These are phyloP conservation scores for Paecilomyces fulvus DNA, from an alignment of 2,329 filamentous ascomycete genomes.

Conservation along the genomic window DNA sequence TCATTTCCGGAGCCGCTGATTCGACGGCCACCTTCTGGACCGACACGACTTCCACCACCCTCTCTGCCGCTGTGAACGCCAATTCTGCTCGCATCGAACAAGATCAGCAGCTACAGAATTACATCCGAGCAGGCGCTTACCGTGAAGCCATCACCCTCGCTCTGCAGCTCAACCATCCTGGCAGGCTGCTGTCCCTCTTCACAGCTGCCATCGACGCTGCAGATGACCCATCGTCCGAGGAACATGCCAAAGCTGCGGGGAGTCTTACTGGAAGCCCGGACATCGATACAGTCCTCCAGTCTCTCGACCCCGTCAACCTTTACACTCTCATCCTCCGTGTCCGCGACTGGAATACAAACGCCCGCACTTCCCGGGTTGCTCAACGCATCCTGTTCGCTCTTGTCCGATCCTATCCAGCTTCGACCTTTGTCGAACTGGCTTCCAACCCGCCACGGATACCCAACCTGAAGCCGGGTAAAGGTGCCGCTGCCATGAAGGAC, in stretches of 20 bases:
- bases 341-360: conserved; percentile 97
- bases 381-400: conserved; percentile 77
- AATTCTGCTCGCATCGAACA: conserved; percentile 79
- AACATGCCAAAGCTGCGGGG: conserved; percentile 23
- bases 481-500: conserved; percentile 61
- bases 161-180: conserved; percentile 88
- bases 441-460: conserved; percentile 11
- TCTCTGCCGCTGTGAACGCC: conserved; percentile 63
- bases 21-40: conserved; percentile 93
- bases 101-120: conserved; percentile 88
- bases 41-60: conserved; percentile 77
- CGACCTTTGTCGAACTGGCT: conserved; percentile 63
- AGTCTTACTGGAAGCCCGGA: conserved; percentile 38
- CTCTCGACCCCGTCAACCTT: conserved; percentile 74
- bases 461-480: conserved; percentile 15
- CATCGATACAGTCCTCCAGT: conserved; percentile 77
- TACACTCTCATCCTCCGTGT: conserved; percentile 72
- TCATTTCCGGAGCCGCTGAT: conserved; percentile 87
- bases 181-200: conserved; percentile 75
- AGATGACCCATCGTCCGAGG: conserved; percentile 44
- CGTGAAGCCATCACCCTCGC: conserved; percentile 88
- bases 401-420: conserved; percentile 71
- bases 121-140: conserved; percentile 79
- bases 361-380: conserved; percentile 72
- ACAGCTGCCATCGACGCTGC: conserved; percentile 69